Conservation (phyloP, 345 rosid genomes). For the Eutrema heterophyllum region DNA sequence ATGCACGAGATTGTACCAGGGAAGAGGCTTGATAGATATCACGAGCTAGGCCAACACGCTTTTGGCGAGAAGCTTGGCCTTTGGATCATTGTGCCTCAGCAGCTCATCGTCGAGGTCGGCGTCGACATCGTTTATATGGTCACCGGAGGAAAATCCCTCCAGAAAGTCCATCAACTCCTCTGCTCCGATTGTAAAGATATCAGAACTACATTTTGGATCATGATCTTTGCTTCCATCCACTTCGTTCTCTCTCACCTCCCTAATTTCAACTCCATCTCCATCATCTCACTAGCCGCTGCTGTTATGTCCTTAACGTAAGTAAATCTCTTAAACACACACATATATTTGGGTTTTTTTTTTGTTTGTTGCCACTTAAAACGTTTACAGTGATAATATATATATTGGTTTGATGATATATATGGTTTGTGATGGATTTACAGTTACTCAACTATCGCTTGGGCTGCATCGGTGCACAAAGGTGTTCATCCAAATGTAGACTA, state of each 20-base stretch:
- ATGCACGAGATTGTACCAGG: slow-evolving; percentile 79
- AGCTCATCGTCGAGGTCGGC: slow-evolving; percentile 60
- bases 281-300: slow-evolving; percentile 58
- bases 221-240: slow-evolving; percentile 54
- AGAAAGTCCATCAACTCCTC: slow-evolving; percentile 47
- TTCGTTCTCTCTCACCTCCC: slow-evolving; percentile 60
- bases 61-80: slow-evolving; percentile 71
- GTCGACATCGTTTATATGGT: slow-evolving; percentile 58
- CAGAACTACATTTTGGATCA: slow-evolving; percentile 51
- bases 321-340: background rate
- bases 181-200: slow-evolving; percentile 42
- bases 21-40: slow-evolving; percentile 66
- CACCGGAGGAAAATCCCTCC: slow-evolving; percentile 55
- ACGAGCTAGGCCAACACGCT: slow-evolving; percentile 68
- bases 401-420: background rate
- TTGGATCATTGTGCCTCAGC: slow-evolving; percentile 66
- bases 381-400: background rate
- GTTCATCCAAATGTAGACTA: slow-evolving; percentile 49
- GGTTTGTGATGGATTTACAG: slow-evolving; percentile 32
- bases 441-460: slow-evolving; percentile 78
- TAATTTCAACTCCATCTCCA: slow-evolving; percentile 57
- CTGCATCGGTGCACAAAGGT: slow-evolving; percentile 46
- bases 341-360: too few species aligned
- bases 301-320: slow-evolving; percentile 71
- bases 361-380: background rate